Base-by-base conservation (phyloP, 345 rosid genomes). In the Reutealis trisperma region DNA sequence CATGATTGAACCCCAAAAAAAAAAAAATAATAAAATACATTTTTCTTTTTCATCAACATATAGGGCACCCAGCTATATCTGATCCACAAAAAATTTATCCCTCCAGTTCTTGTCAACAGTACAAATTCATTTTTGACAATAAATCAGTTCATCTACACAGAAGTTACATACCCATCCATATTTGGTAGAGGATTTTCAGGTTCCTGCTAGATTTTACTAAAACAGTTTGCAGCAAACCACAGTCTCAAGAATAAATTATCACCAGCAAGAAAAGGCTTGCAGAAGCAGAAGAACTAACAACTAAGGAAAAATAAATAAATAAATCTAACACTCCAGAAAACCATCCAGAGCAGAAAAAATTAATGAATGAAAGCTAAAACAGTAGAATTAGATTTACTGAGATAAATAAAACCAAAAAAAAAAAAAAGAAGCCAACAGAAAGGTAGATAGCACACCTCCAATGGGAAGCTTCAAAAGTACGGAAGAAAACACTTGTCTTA, bases 381-480 rank as follows among this genome's bases (percentile, higher is more conserved):
- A 34, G 5, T 34, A 34, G 25, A 22, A 22, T 60, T 8, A n/a
- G 32, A 60, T 22, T 60, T 67, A 67, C 25, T 34, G 37, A 34
- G 7, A 67, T 6, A 16, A 67, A 47, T 24, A 10, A 47, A 22
- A 25, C n/a, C 21, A 16, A 24, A 1, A n/a, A 68, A 18, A 4
- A 67, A 22, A 34, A 75, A 65, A 34, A 18, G 75, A 51, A 45
- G 70, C n/a, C 22, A 69, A 76, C 45, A 74, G 55, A 77, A 63
- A 55, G 52, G 34, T 24, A 65, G 55, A 72, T 19, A 51, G 78
- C 86, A 18, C 41, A 90, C 96, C 88, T 88, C 93, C 96, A 91
- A 73, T 91, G 96, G 16, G 93, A 86, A 58, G 92, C 72, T 80
- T 91, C 96, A 27, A 91, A 91, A 11, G 92, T 91, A 75, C 96